phyloP scores from a whole-genome alignment of 176 grass and related monocot species.

The Triticum timopheevii region DNA sequence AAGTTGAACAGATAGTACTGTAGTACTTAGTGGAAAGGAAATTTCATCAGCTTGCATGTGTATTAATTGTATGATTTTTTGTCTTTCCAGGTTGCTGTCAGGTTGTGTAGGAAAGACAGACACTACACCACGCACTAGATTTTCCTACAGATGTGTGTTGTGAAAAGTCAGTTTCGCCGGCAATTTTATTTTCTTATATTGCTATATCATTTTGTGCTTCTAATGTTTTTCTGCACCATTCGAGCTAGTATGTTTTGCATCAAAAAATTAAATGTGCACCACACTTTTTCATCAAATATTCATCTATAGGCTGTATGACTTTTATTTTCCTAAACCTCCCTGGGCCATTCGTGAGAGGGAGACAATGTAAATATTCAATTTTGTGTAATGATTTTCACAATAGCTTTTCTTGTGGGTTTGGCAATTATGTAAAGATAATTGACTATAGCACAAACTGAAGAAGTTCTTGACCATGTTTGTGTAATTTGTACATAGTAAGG shows the following conservation, averaged over 20 bases:
- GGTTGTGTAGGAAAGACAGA: too few species aligned
- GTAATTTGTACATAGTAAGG: too few species aligned
- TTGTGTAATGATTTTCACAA: background rate
- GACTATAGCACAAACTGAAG: too few species aligned
- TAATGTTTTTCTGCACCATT: background rate
- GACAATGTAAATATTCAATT: constrained; percentile 54
- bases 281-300: background rate
- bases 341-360: constrained; percentile 79
- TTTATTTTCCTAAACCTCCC: constrained; percentile 55
- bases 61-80: too few species aligned
- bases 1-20: too few species aligned
- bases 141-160: too few species aligned
- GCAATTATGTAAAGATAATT: background rate
- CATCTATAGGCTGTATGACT: background rate
- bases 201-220: background rate
- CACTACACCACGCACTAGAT: too few species aligned
- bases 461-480: too few species aligned
- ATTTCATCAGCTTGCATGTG: too few species aligned
- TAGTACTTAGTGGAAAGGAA: too few species aligned
- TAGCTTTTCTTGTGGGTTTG: background rate
- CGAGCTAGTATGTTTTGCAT: background rate
- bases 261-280: background rate
- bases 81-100: too few species aligned
- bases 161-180: too few species aligned
- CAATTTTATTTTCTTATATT: background rate